phyloP scores from a whole-genome alignment of 2,329 filamentous ascomycete species.

The Pyricularia pennisetigena region DNA sequence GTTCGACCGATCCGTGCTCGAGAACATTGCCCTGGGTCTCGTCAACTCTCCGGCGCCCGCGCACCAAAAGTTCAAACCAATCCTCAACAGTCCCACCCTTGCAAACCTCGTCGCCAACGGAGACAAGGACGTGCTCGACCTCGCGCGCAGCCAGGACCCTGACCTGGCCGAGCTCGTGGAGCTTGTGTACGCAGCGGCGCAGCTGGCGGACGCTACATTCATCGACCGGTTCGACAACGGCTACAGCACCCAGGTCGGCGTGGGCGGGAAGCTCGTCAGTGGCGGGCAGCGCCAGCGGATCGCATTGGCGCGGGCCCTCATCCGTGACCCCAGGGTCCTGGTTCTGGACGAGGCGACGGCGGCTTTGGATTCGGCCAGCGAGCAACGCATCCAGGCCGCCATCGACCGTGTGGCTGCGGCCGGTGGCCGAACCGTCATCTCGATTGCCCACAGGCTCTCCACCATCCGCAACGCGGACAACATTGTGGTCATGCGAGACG shows the following conservation, averaged over 20 bases:
- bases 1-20: constrained; percentile 25
- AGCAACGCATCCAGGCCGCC: constrained; percentile 41
- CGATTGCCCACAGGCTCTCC: constrained; percentile 46
- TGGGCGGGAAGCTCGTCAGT: constrained; percentile 42
- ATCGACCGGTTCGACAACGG: constrained; percentile 44
- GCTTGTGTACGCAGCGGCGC: constrained; percentile 35
- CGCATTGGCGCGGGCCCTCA: constrained; percentile 18
- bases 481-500: constrained; percentile 49
- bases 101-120: constrained; percentile 29
- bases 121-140: constrained; percentile 6
- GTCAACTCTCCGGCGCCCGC: constrained; percentile 23
- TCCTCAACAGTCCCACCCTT: constrained; percentile 31
- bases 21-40: constrained; percentile 32
- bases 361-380: constrained; percentile 48
- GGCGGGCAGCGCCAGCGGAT: constrained; percentile 53
- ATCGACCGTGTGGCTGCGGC: constrained; percentile 31
- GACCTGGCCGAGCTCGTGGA: constrained; percentile 30
- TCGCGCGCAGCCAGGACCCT: constrained; percentile 1
- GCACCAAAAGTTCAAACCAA: constrained; percentile 22
- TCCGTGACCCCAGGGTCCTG: constrained; percentile 5
- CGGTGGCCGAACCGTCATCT: constrained; percentile 43
- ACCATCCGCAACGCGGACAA: constrained; percentile 47
- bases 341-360: constrained; percentile 41
- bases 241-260: constrained; percentile 41
- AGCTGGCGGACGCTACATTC: constrained; percentile 47